phyloP scores from a whole-genome alignment of 2,329 filamentous ascomycete genomes.

The Lithohypha guttulata region DNA sequence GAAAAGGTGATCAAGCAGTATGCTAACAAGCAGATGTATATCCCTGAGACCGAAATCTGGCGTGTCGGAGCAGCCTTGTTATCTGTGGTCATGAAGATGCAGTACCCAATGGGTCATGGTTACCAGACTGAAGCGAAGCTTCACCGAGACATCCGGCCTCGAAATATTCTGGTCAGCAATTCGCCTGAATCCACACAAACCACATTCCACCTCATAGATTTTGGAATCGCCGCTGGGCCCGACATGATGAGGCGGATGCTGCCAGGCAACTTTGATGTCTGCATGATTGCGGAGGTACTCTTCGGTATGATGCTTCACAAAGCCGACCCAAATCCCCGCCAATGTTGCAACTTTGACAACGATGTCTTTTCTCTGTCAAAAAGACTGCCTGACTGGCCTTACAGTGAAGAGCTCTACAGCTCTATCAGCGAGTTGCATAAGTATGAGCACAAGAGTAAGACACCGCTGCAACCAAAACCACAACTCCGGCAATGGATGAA shows the following conservation, averaged over 20 bases:
- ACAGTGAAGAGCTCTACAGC: too few species aligned
- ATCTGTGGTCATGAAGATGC: not conserved
- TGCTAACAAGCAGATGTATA: not conserved
- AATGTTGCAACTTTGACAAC: not conserved
- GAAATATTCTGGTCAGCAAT: not conserved
- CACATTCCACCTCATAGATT: slow-evolving; percentile 1
- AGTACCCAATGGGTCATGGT: not conserved
- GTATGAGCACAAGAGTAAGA: too few species aligned
- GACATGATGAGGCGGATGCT: not conserved
- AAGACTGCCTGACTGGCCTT: not conserved
- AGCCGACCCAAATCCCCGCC: not conserved
- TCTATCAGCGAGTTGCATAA: too few species aligned
- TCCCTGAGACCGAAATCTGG: not conserved
- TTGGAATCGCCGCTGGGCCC: not conserved
- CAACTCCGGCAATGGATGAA: too few species aligned
- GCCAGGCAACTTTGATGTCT: not conserved
- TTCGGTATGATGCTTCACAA: not conserved
- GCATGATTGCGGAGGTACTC: not conserved
- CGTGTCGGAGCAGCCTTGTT: not conserved
- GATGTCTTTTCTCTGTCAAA: not conserved
- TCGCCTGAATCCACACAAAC: not conserved
- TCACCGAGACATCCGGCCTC: not conserved
- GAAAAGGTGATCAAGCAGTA: not conserved
- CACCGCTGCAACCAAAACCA: too few species aligned
- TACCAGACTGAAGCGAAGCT: not conserved